Percentiles rank a stretch among this genome's conserved stretches.
Evolutionary conservation across 768 basidiomycete species (phyloP).

Genomic region (Ramaria sp.): DNA sequence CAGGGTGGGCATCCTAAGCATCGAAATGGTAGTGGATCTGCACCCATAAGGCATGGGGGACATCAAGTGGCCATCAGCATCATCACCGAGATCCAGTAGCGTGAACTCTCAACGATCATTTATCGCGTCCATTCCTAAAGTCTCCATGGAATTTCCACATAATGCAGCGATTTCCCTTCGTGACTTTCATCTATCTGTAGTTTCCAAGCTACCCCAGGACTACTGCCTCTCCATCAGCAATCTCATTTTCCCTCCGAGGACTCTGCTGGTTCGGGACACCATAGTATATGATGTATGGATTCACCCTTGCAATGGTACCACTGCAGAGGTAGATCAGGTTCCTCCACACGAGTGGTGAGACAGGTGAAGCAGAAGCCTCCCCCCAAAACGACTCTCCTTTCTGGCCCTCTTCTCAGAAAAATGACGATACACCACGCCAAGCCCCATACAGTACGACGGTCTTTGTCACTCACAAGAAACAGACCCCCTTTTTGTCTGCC

Average conservation of each 20-base stretch:
- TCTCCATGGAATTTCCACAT: constrained; percentile 65
- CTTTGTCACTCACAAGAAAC: constrained; percentile 74
- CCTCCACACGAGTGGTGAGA: too few relatives aligned
- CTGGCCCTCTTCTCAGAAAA: constrained; percentile 35
- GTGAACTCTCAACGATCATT: constrained; percentile 80
- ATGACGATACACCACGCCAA: constrained; percentile 34
- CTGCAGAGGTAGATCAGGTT: constrained; percentile 74
- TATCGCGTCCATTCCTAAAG: too few relatives aligned
- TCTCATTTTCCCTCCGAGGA: constrained; percentile 68
- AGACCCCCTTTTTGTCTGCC: too few relatives aligned
- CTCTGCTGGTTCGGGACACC: constrained; percentile 55
- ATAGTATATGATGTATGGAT: constrained; percentile 39
- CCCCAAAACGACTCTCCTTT: constrained; percentile 49
- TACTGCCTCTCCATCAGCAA: too few relatives aligned
- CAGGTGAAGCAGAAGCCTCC: too few relatives aligned
- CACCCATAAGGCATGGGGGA: constrained; percentile 19
- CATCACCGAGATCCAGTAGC: constrained; percentile 82
- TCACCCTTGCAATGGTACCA: constrained; percentile 70
- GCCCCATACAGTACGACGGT: constrained; percentile 35
- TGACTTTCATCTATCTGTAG: too few relatives aligned
- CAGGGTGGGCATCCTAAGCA: too few relatives aligned
- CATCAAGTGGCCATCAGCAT: constrained; percentile 64
- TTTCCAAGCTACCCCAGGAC: too few relatives aligned
- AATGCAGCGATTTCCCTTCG: constrained; percentile 66
- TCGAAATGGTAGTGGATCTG: constrained; percentile 31